Evolutionary conservation across 495 filamentous ascomycete species (phyloP), one percentile per base, ranked within the genome.

Genomic region (Tricharina praecox): DNA sequence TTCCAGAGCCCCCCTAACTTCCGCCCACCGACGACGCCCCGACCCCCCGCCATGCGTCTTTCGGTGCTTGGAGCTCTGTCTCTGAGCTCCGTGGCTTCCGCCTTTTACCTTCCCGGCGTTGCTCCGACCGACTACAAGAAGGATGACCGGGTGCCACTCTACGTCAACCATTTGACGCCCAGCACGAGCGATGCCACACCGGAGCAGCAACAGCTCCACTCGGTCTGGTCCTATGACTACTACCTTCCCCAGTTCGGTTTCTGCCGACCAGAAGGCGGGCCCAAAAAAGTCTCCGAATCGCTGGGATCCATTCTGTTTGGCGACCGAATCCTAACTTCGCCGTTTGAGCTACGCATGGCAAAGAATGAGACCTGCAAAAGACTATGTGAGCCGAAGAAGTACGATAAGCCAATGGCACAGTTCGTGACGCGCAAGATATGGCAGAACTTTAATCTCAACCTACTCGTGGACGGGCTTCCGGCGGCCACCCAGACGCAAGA

Each of bases 31-130:
- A 21, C 24, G 16, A 25, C 36, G 16, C 16, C 30, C 28, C 21
- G 36, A 4, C 13, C 19, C 23, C 3, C 18, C 30, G 37, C 24
- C n/a, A 63, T 63, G 61, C 41, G 48, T 25, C 43, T 55, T 26
- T 53, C 49, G 43, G 53, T 59, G 20, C 46, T 63, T 24, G 50
- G 43, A 19, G 34, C 35, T 15, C 25, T 50, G n/a, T 59, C 56
- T 20, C 54, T 70, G 33, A 64, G 69, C 28, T 62, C 67, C 3
- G 63, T 82, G 25, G 70, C 80, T 16, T 66, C 78, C 3, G 82
- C 84, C 44, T 96, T 96, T 70, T 96, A 96, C 66, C 79, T 97
- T 30, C 90, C 90, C 13, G 90, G 90, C 50, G 85, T 95, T 58
- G 86, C 87, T 42, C 90, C 92, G n/a, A 85, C 81, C 19, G 83